phyloP scores from a whole-genome alignment of 2,329 filamentous ascomycete genomes.

The Aspergillus brunneoviolaceus region DNA sequence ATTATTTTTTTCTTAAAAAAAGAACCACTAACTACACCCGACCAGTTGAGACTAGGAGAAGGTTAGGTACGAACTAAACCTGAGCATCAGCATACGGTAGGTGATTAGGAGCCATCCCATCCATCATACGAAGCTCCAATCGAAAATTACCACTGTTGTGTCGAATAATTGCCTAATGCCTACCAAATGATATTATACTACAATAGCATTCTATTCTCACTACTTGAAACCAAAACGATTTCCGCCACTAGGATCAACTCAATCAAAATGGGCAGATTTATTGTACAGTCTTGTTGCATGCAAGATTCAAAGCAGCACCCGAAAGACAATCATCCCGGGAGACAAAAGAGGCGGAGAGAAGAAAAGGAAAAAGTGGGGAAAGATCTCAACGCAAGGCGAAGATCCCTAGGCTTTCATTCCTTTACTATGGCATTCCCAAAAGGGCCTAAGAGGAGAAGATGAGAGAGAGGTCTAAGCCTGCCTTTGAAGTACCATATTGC shows the following conservation, averaged over 20 bases:
- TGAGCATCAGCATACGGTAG: not conserved
- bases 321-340: not conserved
- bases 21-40: conserved; percentile 2
- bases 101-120: not conserved
- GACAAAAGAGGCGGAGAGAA: not conserved
- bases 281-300: not conserved
- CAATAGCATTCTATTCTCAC: too few relatives aligned
- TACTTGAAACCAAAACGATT: not conserved
- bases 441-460: not conserved
- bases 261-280: not conserved
- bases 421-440: not conserved
- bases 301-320: not conserved
- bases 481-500: not conserved
- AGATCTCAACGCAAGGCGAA: not conserved
- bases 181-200: not conserved
- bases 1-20: not conserved
- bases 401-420: not conserved
- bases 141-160: conserved; percentile 1
- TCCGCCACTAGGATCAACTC: not conserved
- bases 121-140: conserved; percentile 4
- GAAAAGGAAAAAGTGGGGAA: not conserved
- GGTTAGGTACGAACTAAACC: not conserved
- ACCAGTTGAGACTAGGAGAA: not conserved
- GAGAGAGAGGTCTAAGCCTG: conserved; percentile 6
- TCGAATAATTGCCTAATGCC: not conserved